These are phyloP conservation scores for Chalciporus piperatus DNA, from an alignment of 768 basidiomycete genomes.

Conservation along the genomic window DNA sequence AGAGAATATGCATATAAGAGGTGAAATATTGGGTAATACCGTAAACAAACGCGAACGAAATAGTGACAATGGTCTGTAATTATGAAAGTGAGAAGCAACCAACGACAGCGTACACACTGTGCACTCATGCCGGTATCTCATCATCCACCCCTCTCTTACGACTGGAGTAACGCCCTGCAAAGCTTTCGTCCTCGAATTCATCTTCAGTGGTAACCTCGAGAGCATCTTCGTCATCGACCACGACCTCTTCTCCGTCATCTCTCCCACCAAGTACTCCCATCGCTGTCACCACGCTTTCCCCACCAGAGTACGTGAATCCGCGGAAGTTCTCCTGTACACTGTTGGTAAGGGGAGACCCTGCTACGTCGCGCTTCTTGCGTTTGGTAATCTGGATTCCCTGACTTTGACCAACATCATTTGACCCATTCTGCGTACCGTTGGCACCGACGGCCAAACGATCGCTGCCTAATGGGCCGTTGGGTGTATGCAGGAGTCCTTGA, in stretches of 20 bases:
- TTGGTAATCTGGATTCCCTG: conserved; percentile 52
- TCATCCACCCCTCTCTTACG: conserved; percentile 45
- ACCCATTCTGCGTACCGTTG: conserved; percentile 12
- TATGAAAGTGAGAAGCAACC: conserved; percentile 9
- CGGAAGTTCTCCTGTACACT: conserved; percentile 96
- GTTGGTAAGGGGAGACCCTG: conserved; percentile 75
- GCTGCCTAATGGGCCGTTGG: conserved; percentile 76
- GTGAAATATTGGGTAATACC: conserved; percentile 6
- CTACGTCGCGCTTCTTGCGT: conserved; percentile 42
- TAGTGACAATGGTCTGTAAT: conserved; percentile 5
- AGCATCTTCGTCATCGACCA: conserved; percentile 50
- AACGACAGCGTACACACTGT: conserved; percentile 8
- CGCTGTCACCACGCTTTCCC: conserved; percentile 58
- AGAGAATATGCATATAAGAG: conserved; percentile 3
- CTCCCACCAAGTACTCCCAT: conserved; percentile 38
- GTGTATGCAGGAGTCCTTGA: conserved; percentile 47
- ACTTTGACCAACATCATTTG: conserved; percentile 15
- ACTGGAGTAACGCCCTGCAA: conserved; percentile 70
- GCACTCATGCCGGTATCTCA: conserved; percentile 31
- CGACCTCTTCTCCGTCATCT: conserved; percentile 34
- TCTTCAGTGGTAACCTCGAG: conserved; percentile 64
- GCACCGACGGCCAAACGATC: conserved; percentile 34
- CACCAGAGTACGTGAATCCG: conserved; percentile 87
- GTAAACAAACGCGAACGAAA: conserved; percentile 7
- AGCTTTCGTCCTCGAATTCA: conserved; percentile 66